These are phyloP conservation scores for Thuidium tamariscinum DNA, from an alignment of 225 moss, liverwort and hornwort species.

Conservation along the genomic window DNA sequence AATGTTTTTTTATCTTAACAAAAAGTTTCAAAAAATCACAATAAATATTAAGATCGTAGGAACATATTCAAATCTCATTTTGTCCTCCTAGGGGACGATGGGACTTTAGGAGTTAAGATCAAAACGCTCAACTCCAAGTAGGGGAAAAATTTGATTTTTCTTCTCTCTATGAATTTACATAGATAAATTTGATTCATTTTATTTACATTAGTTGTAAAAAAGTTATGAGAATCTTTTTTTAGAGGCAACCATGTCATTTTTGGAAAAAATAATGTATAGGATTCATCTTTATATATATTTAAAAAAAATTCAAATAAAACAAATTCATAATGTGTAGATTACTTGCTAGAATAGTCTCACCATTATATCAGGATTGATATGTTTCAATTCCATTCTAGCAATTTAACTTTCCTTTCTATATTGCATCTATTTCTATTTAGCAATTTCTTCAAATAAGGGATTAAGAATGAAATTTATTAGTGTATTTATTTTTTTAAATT, in stretches of 20 bases:
- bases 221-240: background rate
- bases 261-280: background rate
- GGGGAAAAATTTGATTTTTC: rapidly evolving
- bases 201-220: too few species aligned
- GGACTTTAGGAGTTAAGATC: too few species aligned
- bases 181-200: too few species aligned
- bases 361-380: background rate
- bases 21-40: too few species aligned
- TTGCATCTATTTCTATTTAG: background rate
- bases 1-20: too few species aligned
- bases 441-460: too few species aligned
- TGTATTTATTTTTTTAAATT: background rate
- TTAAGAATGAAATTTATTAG: background rate
- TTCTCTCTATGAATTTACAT: background rate
- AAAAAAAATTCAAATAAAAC: background rate
- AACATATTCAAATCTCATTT: too few species aligned
- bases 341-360: background rate
- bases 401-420: background rate
- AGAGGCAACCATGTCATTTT: background rate
- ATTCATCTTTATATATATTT: background rate
- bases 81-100: too few species aligned
- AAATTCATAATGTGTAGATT: background rate
- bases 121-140: background rate
- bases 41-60: too few species aligned
- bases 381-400: background rate